These are phyloP conservation scores for Phaeotremella skinneri DNA, from an alignment of 768 basidiomycete species.

Conservation along the genomic window DNA sequence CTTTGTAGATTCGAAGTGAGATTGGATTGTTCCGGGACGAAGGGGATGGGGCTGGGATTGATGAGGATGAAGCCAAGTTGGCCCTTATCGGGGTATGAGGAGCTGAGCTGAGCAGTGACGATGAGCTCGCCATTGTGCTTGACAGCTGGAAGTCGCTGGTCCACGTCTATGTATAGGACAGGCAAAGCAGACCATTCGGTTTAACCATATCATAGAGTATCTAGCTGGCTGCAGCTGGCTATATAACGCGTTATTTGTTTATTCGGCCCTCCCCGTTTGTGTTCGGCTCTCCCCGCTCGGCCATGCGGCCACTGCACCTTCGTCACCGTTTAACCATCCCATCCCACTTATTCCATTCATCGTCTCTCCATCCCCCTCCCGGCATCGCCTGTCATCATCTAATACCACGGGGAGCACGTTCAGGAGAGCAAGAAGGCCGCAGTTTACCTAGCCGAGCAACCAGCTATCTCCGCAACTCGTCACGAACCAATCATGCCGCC, in stretches of 20 bases:
- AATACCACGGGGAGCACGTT: background rate
- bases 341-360: background rate
- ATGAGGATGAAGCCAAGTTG: background rate
- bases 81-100: background rate
- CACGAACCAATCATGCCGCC: slow-evolving; percentile 23
- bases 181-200: too few relatives aligned
- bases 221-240: too few relatives aligned
- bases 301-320: background rate
- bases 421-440: background rate
- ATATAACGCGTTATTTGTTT: too few relatives aligned
- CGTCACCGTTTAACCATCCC: slow-evolving; percentile 11
- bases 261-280: background rate
- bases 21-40: slow-evolving; percentile 59
- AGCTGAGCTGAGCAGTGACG: slow-evolving; percentile 7
- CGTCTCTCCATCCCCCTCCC: background rate
- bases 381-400: background rate
- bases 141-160: slow-evolving; percentile 6
- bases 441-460: background rate
- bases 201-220: too few relatives aligned
- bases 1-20: slow-evolving; percentile 84
- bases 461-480: background rate
- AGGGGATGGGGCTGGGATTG: slow-evolving; percentile 14
- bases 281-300: background rate
- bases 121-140: slow-evolving; percentile 15
- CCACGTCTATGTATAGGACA: too few relatives aligned